These are phyloP conservation scores for Kuraishia capsulata DNA, from an alignment of 805 yeast genomes.

Conservation along the genomic window DNA sequence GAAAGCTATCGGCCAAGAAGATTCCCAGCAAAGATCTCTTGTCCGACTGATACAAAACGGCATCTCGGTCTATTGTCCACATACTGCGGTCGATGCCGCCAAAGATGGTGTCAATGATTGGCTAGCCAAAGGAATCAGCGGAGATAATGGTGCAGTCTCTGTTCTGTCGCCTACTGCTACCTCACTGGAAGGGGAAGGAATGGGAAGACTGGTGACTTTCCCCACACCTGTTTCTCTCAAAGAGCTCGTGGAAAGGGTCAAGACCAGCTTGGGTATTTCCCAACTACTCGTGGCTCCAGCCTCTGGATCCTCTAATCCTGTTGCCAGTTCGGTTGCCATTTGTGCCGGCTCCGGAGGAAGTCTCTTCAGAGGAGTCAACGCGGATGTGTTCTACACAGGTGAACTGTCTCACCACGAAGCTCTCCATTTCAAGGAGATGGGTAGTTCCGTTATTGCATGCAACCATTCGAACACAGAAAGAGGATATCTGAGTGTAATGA, in stretches of 20 bases:
- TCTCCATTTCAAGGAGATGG: constrained; percentile 58
- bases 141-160: constrained; percentile 1
- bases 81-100: constrained; percentile 93
- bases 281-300: constrained; percentile 56
- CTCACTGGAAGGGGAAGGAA: constrained; percentile 53
- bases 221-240: constrained; percentile 30
- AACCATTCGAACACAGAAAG: constrained; percentile 93
- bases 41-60: constrained; percentile 63
- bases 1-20: constrained; percentile 51
- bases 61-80: constrained; percentile 91
- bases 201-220: constrained; percentile 65
- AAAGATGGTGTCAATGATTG: constrained; percentile 92
- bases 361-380: constrained; percentile 51
- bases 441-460: constrained; percentile 64
- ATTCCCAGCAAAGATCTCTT: constrained; percentile 78
- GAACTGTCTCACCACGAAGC: constrained; percentile 94
- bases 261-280: constrained; percentile 38
- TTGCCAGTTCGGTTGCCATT: constrained; percentile 49
- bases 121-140: constrained; percentile 48
- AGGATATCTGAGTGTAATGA: constrained; percentile 56
- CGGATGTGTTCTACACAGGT: constrained; percentile 81
- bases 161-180: constrained; percentile 33
- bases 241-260: constrained; percentile 41
- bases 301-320: constrained; percentile 13
- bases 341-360: constrained; percentile 96